Evolutionary conservation across 768 basidiomycete genomes (phyloP), one percentile per base, ranked within the genome.

Genomic region (Ramaria sp.): DNA sequence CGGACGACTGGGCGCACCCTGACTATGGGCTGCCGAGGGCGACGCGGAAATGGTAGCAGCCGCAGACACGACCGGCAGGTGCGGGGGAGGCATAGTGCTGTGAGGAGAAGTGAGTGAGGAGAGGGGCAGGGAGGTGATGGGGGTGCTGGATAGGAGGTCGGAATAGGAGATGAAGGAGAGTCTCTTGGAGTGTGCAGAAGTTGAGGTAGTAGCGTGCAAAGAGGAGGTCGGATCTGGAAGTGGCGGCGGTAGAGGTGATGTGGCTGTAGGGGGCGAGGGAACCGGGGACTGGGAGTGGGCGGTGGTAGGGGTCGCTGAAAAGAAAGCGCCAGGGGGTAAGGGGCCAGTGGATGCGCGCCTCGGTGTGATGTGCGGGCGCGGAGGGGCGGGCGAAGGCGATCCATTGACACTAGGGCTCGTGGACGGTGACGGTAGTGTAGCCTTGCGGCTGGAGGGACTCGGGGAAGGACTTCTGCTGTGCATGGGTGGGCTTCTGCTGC

Each of bases 141-240:
- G 92, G 0, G 88, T 82, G 0, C 84, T 86, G 0, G 85, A 73
- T 42, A 94, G 80, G 2, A 94, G 77, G 68, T 94, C 91, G 27
- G 84, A 79, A 68, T 93, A 93, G 3, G 90, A 88, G 70, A 94
- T 79, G 75, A 93, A 95, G 0, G 90, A 92, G 11, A 91, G 79
- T 1, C 89, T 84, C 63, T 91, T 90, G 2, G 75, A 68, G 1
- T 60, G 60, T 53, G 76, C 63, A 1, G 75, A 73, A 5, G 82
- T 77, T 37, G 34, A 37, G 11, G 79, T 79, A 19, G 79, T 39
- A 9, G 73, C 59, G 58, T 50, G 59, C 34, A 37, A 37, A 13
- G 46, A 3, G 60, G 54, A 46, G 38, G 57, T n/a, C 54, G 59
- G 51, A 57, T 59, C 27, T 20, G 54, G 50, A 0, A 60, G 62